phyloP scores from a whole-genome alignment of 2,329 filamentous ascomycete genomes.

The Cladophialophora immunda region DNA sequence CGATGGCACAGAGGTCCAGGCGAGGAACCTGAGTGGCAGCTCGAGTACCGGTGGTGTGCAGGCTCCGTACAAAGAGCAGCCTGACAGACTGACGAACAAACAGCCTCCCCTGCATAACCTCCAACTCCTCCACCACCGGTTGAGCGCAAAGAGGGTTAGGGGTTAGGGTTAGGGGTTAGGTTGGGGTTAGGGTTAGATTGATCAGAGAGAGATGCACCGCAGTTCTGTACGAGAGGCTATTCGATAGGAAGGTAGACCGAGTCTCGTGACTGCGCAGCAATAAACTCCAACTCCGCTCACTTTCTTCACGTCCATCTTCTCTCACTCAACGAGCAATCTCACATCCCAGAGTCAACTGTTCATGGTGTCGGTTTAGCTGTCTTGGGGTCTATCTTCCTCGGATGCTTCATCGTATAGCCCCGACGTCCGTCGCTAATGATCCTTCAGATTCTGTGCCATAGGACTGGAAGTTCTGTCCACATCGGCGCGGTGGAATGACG shows the following conservation, averaged over 20 bases:
- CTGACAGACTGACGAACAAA: slow-evolving; percentile 10
- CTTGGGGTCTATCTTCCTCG: neutral
- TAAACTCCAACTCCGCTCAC: neutral
- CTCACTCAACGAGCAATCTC: neutral
- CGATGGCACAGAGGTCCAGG: slow-evolving; percentile 58
- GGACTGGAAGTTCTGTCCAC: neutral
- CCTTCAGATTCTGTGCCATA: neutral
- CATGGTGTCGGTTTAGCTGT: neutral
- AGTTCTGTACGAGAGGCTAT: neutral
- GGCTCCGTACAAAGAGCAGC: slow-evolving; percentile 21
- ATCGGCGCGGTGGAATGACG: neutral
- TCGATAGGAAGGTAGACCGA: neutral
- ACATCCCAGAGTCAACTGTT: neutral
- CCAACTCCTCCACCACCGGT: slow-evolving; percentile 26
- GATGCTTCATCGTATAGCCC: neutral
- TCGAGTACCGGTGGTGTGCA: slow-evolving; percentile 17
- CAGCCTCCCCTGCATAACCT: slow-evolving; percentile 26
- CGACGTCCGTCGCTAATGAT: neutral
- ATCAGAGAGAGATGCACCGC: neutral
- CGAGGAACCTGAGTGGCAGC: slow-evolving; percentile 24
- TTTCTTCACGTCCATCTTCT: neutral
- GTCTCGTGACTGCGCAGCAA: neutral
- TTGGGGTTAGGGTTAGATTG: too few relatives aligned
- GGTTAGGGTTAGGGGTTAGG: too few relatives aligned
- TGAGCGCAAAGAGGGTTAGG: neutral